Base-by-base conservation (phyloP, 2,329 filamentous ascomycete species). In the Capronia epimyces region DNA sequence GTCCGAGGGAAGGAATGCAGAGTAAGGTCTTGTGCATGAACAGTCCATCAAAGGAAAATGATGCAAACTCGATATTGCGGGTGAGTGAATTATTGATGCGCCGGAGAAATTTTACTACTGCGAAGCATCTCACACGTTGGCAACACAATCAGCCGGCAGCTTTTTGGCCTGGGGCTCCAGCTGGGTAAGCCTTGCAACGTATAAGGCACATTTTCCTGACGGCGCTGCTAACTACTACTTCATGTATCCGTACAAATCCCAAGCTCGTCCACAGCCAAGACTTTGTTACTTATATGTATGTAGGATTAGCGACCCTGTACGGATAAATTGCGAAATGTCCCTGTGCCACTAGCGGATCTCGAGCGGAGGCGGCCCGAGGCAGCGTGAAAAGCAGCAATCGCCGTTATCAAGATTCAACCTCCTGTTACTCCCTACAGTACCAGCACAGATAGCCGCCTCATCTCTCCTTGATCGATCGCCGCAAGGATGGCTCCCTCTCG, bases 51-150 rank as follows among this genome's bases (percentile, higher is more conserved):
- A 29, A 36, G 24, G 29, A 22, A 45, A 45, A 49, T 45, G 42
- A 40, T 41, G 41, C 31, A 46, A 50, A 46, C 36, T 40, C 41
- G 18, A 45, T 50, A 50, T 12, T 46, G 48, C 48, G 40, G 40
- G 27, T 22, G 16, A 15, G 15, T 4, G n/a, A 5, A 2, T 3
- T 7, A 29, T 31, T 44, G 31, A 37, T 44, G 9, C 16, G 18
- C 39, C 46, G 41, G 15, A 49, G 13, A 25, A 7, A 18, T 15
- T 5, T n/a, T 9, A 10, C 22, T 42, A 27, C 39, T 25, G 39
- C 39, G 39, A 24, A 42, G 6, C 22, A 42, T 21, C 13, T 40
- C 7, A 6, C 7, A 39, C 15, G 9, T 20, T 15, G 36, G 20
- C 16, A 22, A 3, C 4, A 20, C n/a, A 15, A 20, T 39, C 9